These are phyloP conservation scores for Dryas alaskensis DNA, from an alignment of 306 rosid species.

Conservation along the genomic window DNA sequence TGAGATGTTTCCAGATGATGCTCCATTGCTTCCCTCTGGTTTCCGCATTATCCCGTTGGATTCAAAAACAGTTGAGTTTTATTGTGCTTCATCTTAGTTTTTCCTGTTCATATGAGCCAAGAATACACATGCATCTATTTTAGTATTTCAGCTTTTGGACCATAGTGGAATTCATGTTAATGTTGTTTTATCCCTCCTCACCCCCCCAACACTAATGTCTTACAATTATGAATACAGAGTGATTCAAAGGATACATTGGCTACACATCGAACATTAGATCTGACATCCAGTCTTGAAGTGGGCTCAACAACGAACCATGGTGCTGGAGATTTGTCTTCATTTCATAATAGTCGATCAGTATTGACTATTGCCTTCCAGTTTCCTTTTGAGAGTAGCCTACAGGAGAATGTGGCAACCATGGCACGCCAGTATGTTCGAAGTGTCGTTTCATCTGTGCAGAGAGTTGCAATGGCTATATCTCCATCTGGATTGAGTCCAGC, in stretches of 20 bases:
- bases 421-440: constrained; percentile 86
- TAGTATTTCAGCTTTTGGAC: not conserved
- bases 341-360: constrained; percentile 71
- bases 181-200: not conserved
- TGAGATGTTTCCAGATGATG: constrained; percentile 87
- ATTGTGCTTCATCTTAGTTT: not conserved
- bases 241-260: constrained; percentile 60
- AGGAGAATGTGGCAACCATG: constrained; percentile 79
- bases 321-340: constrained; percentile 46
- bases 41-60: constrained; percentile 91
- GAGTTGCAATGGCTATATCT: constrained; percentile 95
- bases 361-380: constrained; percentile 96
- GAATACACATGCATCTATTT: not conserved
- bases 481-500: constrained; percentile 67
- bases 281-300: constrained; percentile 87
- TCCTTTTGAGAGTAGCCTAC: constrained; percentile 76
- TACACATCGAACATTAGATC: constrained; percentile 70
- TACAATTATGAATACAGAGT: constrained; percentile 38
- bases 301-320: constrained; percentile 50
- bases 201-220: constrained; percentile 2
- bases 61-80: constrained; percentile 84
- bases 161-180: not conserved
- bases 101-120: not conserved
- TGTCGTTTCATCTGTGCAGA: constrained; percentile 86
- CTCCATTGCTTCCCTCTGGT: constrained; percentile 89